Evolutionary conservation across 2,329 filamentous ascomycete species (phyloP).

Genomic region (Botryotinia convoluta): DNA sequence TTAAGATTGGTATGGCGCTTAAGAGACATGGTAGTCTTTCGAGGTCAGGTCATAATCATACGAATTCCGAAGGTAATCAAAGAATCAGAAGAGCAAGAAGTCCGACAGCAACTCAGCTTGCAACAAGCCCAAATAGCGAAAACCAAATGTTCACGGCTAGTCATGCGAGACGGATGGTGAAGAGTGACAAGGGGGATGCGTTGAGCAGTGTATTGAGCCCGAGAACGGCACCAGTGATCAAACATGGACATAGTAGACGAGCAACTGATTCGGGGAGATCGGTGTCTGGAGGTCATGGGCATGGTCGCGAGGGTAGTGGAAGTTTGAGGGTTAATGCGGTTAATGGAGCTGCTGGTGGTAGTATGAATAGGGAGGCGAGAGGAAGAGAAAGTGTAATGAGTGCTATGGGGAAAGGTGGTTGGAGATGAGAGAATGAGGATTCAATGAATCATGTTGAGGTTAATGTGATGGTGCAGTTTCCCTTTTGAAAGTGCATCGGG

Average conservation of each 20-base stretch:
- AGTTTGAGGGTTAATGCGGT: not conserved
- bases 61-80: slow-evolving; percentile 26
- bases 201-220: slow-evolving; percentile 60
- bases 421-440: slow-evolving; percentile 27
- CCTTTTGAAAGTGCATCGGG: not conserved
- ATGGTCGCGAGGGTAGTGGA: slow-evolving; percentile 4
- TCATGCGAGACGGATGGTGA: slow-evolving; percentile 65
- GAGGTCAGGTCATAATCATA: slow-evolving; percentile 29
- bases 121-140: slow-evolving; percentile 54
- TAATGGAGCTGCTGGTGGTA: slow-evolving; percentile 22
- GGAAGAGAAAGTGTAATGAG: slow-evolving; percentile 35
- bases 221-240: slow-evolving; percentile 56
- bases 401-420: slow-evolving; percentile 35
- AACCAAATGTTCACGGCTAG: slow-evolving; percentile 63
- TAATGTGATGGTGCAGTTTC: not conserved
- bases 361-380: slow-evolving; percentile 30
- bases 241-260: slow-evolving; percentile 39
- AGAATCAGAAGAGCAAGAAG: slow-evolving; percentile 35
- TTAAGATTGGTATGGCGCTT: slow-evolving; percentile 36
- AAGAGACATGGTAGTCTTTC: slow-evolving; percentile 36
- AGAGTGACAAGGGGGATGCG: slow-evolving; percentile 56
- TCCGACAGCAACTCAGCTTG: slow-evolving; percentile 47
- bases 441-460: not conserved
- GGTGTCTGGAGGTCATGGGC: slow-evolving; percentile 29
- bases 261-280: slow-evolving; percentile 35